These are phyloP conservation scores for Metschnikowia koreensis DNA, from an alignment of 805 yeast genomes.

Conservation along the genomic window DNA sequence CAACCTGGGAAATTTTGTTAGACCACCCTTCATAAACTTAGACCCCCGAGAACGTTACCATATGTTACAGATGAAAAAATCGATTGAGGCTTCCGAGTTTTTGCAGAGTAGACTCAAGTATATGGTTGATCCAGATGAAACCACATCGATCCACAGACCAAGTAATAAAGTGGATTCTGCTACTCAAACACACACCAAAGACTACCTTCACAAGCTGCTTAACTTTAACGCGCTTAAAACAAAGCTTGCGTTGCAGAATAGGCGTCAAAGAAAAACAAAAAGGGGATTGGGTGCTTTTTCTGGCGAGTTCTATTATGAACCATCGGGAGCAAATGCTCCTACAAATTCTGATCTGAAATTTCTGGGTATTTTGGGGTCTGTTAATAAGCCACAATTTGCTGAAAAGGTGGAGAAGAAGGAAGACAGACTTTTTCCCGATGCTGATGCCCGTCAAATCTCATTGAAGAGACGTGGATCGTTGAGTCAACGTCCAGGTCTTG, in stretches of 20 bases:
- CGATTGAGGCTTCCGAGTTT: conserved; percentile 36
- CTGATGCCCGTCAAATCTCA: conserved; percentile 1
- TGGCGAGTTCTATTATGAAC: conserved; percentile 39
- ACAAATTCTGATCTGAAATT: conserved; percentile 13
- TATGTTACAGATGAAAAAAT: conserved; percentile 37
- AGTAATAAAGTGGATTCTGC: conserved; percentile 37
- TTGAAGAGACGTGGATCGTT: conserved; percentile 5
- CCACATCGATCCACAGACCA: conserved; percentile 21
- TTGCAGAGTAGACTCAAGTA: conserved; percentile 35
- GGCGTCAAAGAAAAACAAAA: conserved; percentile 16
- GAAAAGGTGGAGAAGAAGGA: neutral
- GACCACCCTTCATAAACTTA: conserved; percentile 45
- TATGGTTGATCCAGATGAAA: conserved; percentile 42
- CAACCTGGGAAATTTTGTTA: conserved; percentile 34
- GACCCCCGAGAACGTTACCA: conserved; percentile 45
- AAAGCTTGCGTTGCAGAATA: conserved; percentile 15
- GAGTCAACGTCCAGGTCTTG: conserved; percentile 13
- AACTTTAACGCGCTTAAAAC: conserved; percentile 24
- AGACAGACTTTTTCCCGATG: conserved; percentile 6
- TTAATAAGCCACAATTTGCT: conserved; percentile 32
- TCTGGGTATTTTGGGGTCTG: conserved; percentile 35
- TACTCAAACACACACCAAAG: conserved; percentile 40
- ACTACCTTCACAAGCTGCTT: conserved; percentile 28
- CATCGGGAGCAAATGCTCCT: conserved; percentile 3
- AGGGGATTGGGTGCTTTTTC: conserved; percentile 28